Base-by-base conservation (phyloP, 2,329 filamentous ascomycete species). In the Epichloe hybrida region DNA sequence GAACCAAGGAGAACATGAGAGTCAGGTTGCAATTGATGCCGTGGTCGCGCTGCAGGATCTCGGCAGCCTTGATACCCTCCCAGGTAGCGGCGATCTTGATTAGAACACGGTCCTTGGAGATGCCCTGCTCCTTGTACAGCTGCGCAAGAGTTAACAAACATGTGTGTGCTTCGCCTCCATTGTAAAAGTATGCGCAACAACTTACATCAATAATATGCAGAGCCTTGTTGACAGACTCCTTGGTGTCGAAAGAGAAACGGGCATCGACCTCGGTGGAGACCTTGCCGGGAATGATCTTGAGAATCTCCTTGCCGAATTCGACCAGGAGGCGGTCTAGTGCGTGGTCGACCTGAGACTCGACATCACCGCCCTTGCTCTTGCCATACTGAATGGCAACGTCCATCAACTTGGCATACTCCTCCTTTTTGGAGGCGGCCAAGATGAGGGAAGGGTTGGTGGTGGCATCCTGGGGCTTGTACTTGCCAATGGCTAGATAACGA, bases 401-500 rank as follows among this genome's bases (percentile, higher is more conserved):
- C 62, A 96, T 94, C 67, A 97, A 76, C 71, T 84, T 84, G 65
- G 87, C 88, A 72, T 97, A 97, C 73, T 96, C 90, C 69, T 87
- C 67, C 83, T 97, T 97, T 97, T 98, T 97, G 68, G 93, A 90
- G 58, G 93, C 93, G 61, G 90, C 91, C 68, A 98, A 86, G 73
- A 98, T 97, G 69, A 98, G 80, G 57, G 93, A 97, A 54, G 93
- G 93, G 83, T 98, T 98, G 77, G 93, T 98, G 71, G 93, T 98
- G 67, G 93, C 93, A 87, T 98, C 93, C 80, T 98, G 90, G 59
- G 93, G 93, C 83, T 95, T 95, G 84, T 98, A 98, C 79, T 97
- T 96, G 78, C 79, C 90, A 71, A 98, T 98, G 72, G 90, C 90
- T 82, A 74, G 15, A 69, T 60, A 72, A 71, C 44, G 21, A 47